Base-by-base conservation (phyloP, 2,329 filamentous ascomycete species). In the Fusarium goolgardi region DNA sequence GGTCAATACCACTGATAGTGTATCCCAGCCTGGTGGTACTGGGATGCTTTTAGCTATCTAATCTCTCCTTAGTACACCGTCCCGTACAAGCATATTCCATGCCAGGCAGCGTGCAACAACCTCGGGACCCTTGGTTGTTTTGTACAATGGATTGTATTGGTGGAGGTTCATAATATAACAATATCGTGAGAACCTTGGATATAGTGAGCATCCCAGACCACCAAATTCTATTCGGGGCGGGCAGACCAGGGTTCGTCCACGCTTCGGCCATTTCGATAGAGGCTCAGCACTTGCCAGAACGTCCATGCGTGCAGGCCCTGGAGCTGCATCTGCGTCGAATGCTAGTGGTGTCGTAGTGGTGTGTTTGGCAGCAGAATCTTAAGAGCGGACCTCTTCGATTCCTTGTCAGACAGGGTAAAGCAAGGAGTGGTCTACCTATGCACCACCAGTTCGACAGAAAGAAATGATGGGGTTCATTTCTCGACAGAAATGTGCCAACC, bases 291-390 rank as follows among this genome's bases (percentile, higher is more conserved):
- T 41, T 61, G 45, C 63, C 54, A 64, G 32, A 34, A 53, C 44
- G 44, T 55, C 62, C 53, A 67, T 40, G 55, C 41, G 41, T 57
- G 49, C 56, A 68, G 55, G 31, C 46, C 53, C 39, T 56, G 55
- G 29, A 55, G 44, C 40, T 39, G 55, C 60, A 61, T 65, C 55
- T 57, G 64, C 59, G 67, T 73, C 70, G 61, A 66, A 72, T 61
- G 71, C 65, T 68, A 49, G 65, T 73, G 71, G 71, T 73, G 71
- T 73, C 67, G 71, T 54, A 53, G 65, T 73, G 71, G 71, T 73
- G 70, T 73, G 71, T 68, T 73, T 66, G 63, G 53, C 43, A 51
- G 51, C 49, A 62, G 55, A 55, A 54, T 54, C 43, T 50, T 59
- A 49, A 60, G 60, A 44, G 52, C 43, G 27, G 56, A 37, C 61